Evolutionary conservation across 2,329 filamentous ascomycete species (phyloP), one percentile per base, ranked within the genome.

Genomic region (Chlorencoelia australis): DNA sequence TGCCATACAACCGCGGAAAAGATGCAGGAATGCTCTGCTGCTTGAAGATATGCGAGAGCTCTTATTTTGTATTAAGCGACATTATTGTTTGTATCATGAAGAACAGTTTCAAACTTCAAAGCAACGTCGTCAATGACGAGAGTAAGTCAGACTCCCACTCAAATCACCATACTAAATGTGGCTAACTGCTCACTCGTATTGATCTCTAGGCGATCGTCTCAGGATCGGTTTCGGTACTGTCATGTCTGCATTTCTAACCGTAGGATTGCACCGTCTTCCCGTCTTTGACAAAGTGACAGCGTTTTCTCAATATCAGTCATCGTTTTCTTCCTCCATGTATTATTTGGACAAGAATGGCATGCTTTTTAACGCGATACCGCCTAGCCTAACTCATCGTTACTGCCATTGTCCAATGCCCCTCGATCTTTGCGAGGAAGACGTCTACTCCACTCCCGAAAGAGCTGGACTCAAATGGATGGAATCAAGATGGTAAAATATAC

Each of bases 1-100:
- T 43, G 51, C 30, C 49, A 45, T 39, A 41, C 51, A 30, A 47
- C 44, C 9, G 42, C 47, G 14, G 50, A 46, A 50, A 46, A 50
- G 30, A 54, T 55, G 52, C 50, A 48, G 29, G 49, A 52, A 20
- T 53, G 50, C 39, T 48, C 50, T n/a, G n/a, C n/a, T n/a, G n/a
- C n/a, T n/a, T 5, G 43, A 50, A 29, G 36, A 47, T 26, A 53
- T 50, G 30, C 40, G 10, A 25, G 22, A 25, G 22, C 10, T 25
- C 10, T 9, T 25, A 10, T 10, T 10, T 25, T 25, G 22, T 13
- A 25, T 21, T 45, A 2, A 48, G 46, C 39, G 39, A 43, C 26
- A 17, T 49, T 21, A 41, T 48, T 7, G 45, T 37, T 9, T 27
- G 29, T 22, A 25, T 33, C 18, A 10, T 29, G 10, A 17, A 13